Conservation (phyloP, 1,284 basidiomycete genomes). For the Ceratobasidium sp. region DNA sequence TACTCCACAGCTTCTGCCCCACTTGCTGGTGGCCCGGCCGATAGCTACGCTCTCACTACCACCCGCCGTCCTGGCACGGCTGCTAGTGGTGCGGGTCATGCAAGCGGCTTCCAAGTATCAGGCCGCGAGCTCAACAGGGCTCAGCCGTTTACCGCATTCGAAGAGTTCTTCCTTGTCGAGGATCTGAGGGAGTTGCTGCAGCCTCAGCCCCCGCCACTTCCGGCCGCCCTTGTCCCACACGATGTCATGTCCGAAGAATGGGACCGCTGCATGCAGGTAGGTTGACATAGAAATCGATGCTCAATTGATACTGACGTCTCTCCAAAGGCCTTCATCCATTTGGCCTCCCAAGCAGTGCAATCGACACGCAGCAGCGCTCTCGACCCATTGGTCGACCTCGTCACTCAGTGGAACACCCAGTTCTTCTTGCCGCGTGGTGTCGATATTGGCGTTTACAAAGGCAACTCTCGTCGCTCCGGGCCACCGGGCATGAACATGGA, state of each 20-base stretch:
- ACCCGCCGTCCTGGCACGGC: conserved; percentile 34
- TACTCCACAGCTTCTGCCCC: conserved; percentile 36
- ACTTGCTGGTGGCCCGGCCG: conserved; percentile 11
- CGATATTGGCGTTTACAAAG: conserved; percentile 80
- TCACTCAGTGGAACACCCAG: conserved; percentile 79
- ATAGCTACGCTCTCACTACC: conserved; percentile 30
- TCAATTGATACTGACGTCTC: conserved; percentile 34
- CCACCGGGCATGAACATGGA: conserved; percentile 49
- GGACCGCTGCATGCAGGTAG: conserved; percentile 77
- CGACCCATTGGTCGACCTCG: conserved; percentile 70
- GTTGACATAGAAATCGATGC: conserved; percentile 49
- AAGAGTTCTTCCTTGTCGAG: conserved; percentile 70
- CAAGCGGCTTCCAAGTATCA: not conserved
- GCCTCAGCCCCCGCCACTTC: conserved; percentile 80
- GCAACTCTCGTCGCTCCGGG: conserved; percentile 78
- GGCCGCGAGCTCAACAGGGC: conserved; percentile 43
- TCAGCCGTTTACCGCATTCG: conserved; percentile 76
- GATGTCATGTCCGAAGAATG: conserved; percentile 82
- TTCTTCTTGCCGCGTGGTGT: conserved; percentile 79
- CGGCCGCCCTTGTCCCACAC: conserved; percentile 75
- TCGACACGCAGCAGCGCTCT: conserved; percentile 63
- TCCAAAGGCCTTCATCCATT: conserved; percentile 57
- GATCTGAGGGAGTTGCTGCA: conserved; percentile 78
- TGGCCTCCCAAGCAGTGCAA: conserved; percentile 70
- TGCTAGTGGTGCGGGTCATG: not conserved